These are phyloP conservation scores for Fusarium sp. DNA, from an alignment of 2,329 filamentous ascomycete genomes.

Conservation along the genomic window DNA sequence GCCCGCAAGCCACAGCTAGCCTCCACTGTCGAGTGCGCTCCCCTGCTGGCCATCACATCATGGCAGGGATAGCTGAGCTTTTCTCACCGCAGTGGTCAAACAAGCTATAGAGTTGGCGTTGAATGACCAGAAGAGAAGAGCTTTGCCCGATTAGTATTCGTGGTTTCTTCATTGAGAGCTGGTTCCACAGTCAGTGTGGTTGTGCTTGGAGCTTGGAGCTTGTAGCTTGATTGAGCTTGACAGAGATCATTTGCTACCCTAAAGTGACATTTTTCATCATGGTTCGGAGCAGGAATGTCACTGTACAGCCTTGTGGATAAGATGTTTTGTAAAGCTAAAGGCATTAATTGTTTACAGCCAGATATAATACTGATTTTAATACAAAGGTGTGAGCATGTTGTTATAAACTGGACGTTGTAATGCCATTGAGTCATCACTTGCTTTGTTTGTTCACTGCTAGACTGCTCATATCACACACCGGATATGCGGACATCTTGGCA, in stretches of 20 bases:
- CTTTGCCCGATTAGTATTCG: neutral
- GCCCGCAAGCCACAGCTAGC: constrained; percentile 17
- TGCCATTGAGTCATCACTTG: neutral
- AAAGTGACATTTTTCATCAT: neutral
- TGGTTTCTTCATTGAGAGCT: neutral
- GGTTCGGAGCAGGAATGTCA: too few relatives aligned
- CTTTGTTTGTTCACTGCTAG: neutral
- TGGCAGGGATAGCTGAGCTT: constrained; percentile 1
- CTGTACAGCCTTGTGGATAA: neutral
- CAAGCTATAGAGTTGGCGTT: constrained; percentile 8
- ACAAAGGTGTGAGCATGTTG: neutral
- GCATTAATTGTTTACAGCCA: too few relatives aligned
- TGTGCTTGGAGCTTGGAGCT: too few relatives aligned
- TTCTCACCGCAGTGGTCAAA: constrained; percentile 30
- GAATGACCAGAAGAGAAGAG: neutral
- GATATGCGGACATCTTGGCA: neutral
- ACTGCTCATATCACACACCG: neutral
- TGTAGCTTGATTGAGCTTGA: neutral
- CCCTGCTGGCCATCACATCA: constrained; percentile 17
- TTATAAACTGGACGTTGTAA: fast-evolving
- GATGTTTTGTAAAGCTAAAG: too few relatives aligned
- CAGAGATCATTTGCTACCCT: neutral
- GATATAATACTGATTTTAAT: too few relatives aligned
- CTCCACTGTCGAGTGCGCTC: neutral
- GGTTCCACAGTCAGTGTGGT: too few relatives aligned